A percentile compares a stretch with the other conserved stretches of the same genome.
Evolutionary conservation across 768 basidiomycete genomes (phyloP).

Genomic region (Tubosaeta sp.): DNA sequence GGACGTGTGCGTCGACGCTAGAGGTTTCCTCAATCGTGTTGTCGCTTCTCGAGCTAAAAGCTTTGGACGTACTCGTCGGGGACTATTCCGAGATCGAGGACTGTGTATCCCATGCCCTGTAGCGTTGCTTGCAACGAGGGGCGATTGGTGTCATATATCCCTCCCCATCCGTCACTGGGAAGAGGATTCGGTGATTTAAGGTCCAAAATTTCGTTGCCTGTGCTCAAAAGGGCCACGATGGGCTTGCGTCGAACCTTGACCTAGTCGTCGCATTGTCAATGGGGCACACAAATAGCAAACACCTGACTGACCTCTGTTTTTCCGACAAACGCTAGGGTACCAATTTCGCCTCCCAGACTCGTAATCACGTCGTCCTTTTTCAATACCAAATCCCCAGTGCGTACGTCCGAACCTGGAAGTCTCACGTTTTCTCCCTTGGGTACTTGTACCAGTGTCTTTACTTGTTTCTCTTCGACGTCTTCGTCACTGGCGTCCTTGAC

Average conservation of each 20-base stretch:
- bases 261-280: conserved; percentile 33
- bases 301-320: conserved; percentile 50
- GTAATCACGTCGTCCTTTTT: conserved; percentile 57
- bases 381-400: conserved; percentile 61
- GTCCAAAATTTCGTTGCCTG: conserved; percentile 78
- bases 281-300: not conserved
- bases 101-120: conserved; percentile 68
- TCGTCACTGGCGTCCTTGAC: conserved; percentile 34
- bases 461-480: conserved; percentile 63
- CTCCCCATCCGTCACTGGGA: conserved; percentile 51
- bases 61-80: conserved; percentile 54
- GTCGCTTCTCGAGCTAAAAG: not conserved
- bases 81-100: conserved; percentile 79
- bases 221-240: conserved; percentile 75
- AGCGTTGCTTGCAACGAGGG: conserved; percentile 71
- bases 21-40: not conserved
- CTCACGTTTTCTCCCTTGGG: conserved; percentile 69
- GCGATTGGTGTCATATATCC: conserved; percentile 83
- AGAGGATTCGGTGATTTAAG: conserved; percentile 41
- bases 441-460: conserved; percentile 63
- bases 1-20: conserved; percentile 52
- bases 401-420: conserved; percentile 68
- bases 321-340: conserved; percentile 78
- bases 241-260: conserved; percentile 70
- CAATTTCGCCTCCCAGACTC: conserved; percentile 76